Percentiles rank a stretch among this genome's conserved stretches.
These are phyloP conservation scores for Scedosporium aurantiacum DNA, from an alignment of 2,329 filamentous ascomycete species.

Conservation along the genomic window DNA sequence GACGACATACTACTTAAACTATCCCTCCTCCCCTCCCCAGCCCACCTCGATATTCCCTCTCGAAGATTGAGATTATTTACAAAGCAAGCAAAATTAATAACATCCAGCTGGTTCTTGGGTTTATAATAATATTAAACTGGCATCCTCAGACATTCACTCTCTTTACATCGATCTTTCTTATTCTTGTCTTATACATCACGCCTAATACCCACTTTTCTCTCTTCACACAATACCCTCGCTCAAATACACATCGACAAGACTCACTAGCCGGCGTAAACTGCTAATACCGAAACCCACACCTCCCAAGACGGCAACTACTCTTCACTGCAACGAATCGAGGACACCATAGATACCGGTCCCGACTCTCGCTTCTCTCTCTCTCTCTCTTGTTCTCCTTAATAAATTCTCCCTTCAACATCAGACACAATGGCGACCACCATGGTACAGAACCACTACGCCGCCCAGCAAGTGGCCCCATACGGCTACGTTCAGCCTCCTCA, in stretches of 20 bases:
- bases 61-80: not conserved
- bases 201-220: not conserved
- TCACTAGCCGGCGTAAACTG: not conserved
- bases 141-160: constrained; percentile 1
- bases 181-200: not conserved
- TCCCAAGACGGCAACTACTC: not conserved
- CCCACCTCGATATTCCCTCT: not conserved
- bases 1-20: constrained; percentile 6
- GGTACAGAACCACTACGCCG: not conserved
- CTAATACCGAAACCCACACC: not conserved
- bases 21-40: constrained; percentile 2
- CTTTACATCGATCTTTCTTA: not conserved
- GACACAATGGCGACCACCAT: constrained; percentile 4
- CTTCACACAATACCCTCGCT: not conserved
- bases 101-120: constrained; percentile 8
- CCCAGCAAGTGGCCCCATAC: constrained; percentile 8
- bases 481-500: constrained; percentile 32
- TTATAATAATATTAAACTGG: constrained; percentile 3
- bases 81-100: constrained; percentile 1
- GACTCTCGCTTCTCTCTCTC: not conserved
- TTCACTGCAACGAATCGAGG: not conserved
- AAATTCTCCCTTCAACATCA: not conserved
- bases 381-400: not conserved
- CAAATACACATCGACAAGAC: not conserved
- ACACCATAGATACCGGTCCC: not conserved